Evolutionary conservation across 345 rosid species (phyloP), one percentile per base, ranked within the genome.

Genomic region (Toxicodendron radicans): DNA sequence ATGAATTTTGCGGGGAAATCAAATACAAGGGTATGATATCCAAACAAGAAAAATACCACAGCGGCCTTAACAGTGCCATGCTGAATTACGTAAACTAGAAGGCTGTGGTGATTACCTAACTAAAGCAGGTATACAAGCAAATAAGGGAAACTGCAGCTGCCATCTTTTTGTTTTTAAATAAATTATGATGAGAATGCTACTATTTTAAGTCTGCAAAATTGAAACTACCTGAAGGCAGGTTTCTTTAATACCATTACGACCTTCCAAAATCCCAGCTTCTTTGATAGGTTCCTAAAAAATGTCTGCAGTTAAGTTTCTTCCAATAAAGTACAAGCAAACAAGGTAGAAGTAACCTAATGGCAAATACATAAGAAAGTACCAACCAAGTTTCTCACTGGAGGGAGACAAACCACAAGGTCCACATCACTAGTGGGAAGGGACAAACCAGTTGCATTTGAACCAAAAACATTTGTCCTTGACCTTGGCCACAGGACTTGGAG

Each of bases 181-280:
- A 16, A 66, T 32, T 9, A 17, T 16, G 57, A 66, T 48, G 57
- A 48, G 70, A 66, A 45, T 24, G 41, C 17, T 51, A 51, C 17
- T 18, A 51, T 51, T 51, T 12, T 51, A 3, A 5, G 52, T 46
- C 52, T 48, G 17, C 13, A 11, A 13, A 14, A 12, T 13, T 51
- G 54, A 61, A 67, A 72, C 64, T 87, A 92, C 99, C 99, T 95
- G 97, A 80, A 95, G 97, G 82, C 97, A 95, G 66, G 99, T 95
- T 86, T 95, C 99, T 79, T 95, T 95, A 78, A 95, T 95, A 69
- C 99, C 99, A 86, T 95, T 95, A 74, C 99, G 99, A 75, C 99
- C 99, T 83, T 95, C 99, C 90, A 95, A 87, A 78, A 95, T 95
- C 73, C 99, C 97, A 79, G 97, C 99, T 88, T 95, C 99, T 88